Base-by-base conservation (phyloP, 331 rosid species). In the Pyrus hybrid region DNA sequence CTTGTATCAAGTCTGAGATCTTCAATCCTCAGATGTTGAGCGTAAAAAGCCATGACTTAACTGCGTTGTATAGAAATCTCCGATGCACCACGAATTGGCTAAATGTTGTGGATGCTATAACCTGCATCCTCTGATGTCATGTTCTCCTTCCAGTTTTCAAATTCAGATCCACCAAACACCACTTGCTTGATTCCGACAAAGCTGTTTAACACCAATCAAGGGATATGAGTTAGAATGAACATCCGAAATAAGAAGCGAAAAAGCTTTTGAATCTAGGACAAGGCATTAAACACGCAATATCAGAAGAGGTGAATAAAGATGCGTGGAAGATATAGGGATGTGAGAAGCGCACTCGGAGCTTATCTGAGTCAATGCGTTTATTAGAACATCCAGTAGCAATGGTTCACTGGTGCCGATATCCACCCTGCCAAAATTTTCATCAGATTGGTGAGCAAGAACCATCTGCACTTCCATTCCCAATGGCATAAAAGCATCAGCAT, bases 341-440 rank as follows among this genome's bases (percentile, higher is more conserved):
- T 43, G 16, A 73, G 77, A 22, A 51, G 75, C 97, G 54, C 91
- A 93, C 98, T 93, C 98, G 1, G 96, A 86, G 82, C 98, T 93
- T 78, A 91, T 87, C 84, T 93, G 97, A 67, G 92, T 90, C 79
- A 88, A 73, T 20, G 98, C 97, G 75, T 93, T 93, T 83, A 93
- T 88, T 79, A 93, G 68, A 82, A 90, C 84, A 80, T 91, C 96
- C 78, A 91, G 86, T 78, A 90, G 81, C 87, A 93, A 70, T 1
- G 96, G 89, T 68, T 93, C 98, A 43, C 78, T 80, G 26, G 95
- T 87, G 74, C 96, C 97, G 49, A 93, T 86, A 84, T 93, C 98
- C 76, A 91, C 84, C 97, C 97, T 93, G 88, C 77, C 61, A 78
- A 82, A 35, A 80, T 13, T 1, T 30, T 82, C 26, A 86, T 73